phyloP scores from a whole-genome alignment of 129 eudicot genomes.

The Scalesia atractyloides region DNA sequence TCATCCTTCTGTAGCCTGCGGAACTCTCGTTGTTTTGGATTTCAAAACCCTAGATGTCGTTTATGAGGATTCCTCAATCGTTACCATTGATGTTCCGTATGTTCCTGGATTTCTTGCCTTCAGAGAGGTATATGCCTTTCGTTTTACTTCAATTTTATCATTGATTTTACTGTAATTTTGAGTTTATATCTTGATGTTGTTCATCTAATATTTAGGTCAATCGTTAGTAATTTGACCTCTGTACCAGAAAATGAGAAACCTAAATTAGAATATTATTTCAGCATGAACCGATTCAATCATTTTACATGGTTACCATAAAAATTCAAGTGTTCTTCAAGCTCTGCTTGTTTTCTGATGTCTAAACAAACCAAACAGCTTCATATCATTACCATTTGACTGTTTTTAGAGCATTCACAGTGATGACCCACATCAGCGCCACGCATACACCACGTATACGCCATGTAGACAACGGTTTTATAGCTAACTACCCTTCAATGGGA shows the following conservation, averaged over 20 bases:
- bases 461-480: no score
- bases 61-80: slow-evolving; percentile 61
- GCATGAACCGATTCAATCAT: background rate
- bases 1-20: slow-evolving; percentile 79
- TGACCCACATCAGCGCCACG: no score
- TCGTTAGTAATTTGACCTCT: slow-evolving; percentile 12
- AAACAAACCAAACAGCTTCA: background rate
- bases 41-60: slow-evolving; percentile 55
- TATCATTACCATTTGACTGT: background rate
- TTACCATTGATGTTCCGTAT: slow-evolving; percentile 66
- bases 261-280: background rate
- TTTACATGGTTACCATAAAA: background rate
- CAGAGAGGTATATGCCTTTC: slow-evolving; percentile 62
- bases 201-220: background rate
- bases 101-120: slow-evolving; percentile 92
- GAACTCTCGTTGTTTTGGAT: slow-evolving; percentile 77
- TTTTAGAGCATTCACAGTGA: no score
- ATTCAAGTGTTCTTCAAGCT: background rate
- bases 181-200: background rate
- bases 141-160: background rate
- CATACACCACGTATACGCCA: no score
- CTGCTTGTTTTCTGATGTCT: background rate
- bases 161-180: slow-evolving; percentile 2
- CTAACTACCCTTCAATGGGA: no score
- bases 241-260: slow-evolving; percentile 7